These are phyloP conservation scores for Pseudocercospora fuligena DNA, from an alignment of 2,329 filamentous ascomycete species.

Conservation along the genomic window DNA sequence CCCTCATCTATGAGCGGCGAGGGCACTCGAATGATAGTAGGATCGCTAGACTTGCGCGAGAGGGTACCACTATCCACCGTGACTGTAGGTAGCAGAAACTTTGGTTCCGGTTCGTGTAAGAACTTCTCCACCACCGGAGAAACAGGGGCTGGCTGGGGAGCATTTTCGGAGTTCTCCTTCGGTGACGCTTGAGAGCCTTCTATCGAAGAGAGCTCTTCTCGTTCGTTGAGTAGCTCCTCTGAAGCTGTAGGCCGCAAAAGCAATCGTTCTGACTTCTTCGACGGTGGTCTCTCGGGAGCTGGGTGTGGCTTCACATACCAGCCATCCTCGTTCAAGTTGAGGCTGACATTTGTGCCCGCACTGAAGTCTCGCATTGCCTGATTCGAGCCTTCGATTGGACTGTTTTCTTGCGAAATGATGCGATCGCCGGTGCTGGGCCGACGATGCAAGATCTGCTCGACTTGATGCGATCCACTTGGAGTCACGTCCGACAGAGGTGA, in stretches of 20 bases:
- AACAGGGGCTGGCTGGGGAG: not conserved
- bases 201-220: slow-evolving; percentile 20
- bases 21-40: slow-evolving; percentile 27
- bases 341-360: slow-evolving; percentile 30
- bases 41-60: slow-evolving; percentile 40
- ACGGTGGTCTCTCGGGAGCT: slow-evolving; percentile 26
- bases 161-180: not conserved
- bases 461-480: slow-evolving; percentile 12
- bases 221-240: slow-evolving; percentile 33
- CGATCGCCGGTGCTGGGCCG: slow-evolving; percentile 39
- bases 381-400: slow-evolving; percentile 13
- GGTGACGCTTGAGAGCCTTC: slow-evolving; percentile 17
- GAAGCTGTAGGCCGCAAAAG: slow-evolving; percentile 41
- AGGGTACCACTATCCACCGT: slow-evolving; percentile 55
- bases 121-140: slow-evolving; percentile 17
- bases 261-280: slow-evolving; percentile 32
- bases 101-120: slow-evolving; percentile 29
- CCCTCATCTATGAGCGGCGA: slow-evolving; percentile 31
- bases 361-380: slow-evolving; percentile 35
- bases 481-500: slow-evolving; percentile 34
- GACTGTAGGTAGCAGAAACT: slow-evolving; percentile 41
- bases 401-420: slow-evolving; percentile 32
- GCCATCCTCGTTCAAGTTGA: slow-evolving; percentile 33
- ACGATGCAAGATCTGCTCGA: slow-evolving; percentile 16
- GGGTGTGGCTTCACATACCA: slow-evolving; percentile 32